Evolutionary conservation across 345 rosid genomes (phyloP), one percentile per base, ranked within the genome.

Genomic region (Acer negundo): DNA sequence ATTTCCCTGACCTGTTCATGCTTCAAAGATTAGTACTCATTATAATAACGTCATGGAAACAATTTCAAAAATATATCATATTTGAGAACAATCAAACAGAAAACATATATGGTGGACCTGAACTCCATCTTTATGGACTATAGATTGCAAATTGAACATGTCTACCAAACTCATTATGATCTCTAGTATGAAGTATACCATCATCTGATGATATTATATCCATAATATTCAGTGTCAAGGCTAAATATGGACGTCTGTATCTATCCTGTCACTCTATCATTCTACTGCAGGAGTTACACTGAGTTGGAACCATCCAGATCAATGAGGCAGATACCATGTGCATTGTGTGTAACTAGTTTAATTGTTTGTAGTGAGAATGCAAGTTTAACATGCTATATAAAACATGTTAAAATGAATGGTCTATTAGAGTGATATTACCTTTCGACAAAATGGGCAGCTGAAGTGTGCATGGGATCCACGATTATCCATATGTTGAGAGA

Each of bases 371-470:
- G 59, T 24, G 16, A 23, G 55, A 65, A 68, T 47, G 65, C n/a
- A 31, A 13, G 28, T 16, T 8, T 31, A 24, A 11, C 35, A 22
- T 24, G n/a, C 49, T 24, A 55, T 55, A 56, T 55, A 67, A 7
- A 44, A 73, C 64, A 22, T 5, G 20, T 16, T 44, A 76, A 70
- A 59, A 44, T 23, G 44, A 10, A 74, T 46, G 16, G 31, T 62
- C 2, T n/a, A 23, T 31, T 46, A 24, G 6, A 66, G 20, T n/a
- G 23, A 69, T 58, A 69, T 84, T 93, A 95, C 97, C 98, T 95
- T 95, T 46, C 97, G 94, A 83, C 99, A 95, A 79, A 95, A 95
- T 24, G 99, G 99, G 61, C 99, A 93, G 86, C 99, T 95, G 85
- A 51, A 84, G 67, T 82, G 79, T 49, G 84, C 79, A 80, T 19